phyloP scores from a whole-genome alignment of 495 filamentous ascomycete species.

The Parathielavia hyrcaniae region DNA sequence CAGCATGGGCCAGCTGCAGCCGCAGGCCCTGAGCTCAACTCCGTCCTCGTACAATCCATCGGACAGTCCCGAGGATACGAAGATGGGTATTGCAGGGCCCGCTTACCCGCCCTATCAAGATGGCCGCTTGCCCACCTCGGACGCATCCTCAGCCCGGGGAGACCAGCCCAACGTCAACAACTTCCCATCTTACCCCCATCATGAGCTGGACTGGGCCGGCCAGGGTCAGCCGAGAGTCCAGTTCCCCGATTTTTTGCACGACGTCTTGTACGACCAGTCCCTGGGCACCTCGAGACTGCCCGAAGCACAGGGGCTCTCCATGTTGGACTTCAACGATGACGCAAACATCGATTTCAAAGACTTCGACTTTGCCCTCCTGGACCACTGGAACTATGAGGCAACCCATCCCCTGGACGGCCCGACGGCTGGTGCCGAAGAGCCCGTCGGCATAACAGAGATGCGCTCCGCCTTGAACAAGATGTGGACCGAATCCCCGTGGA shows the following conservation, averaged over 20 bases:
- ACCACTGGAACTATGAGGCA: constrained; percentile 50
- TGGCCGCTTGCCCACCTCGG: constrained; percentile 28
- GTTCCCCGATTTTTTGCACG: constrained; percentile 35
- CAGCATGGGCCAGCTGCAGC: constrained; percentile 1
- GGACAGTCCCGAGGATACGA: constrained; percentile 5
- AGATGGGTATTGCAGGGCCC: constrained; percentile 2
- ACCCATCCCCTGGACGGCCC: constrained; percentile 11
- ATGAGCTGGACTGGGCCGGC: constrained; percentile 9
- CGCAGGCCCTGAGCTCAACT: not conserved
- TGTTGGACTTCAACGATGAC: constrained; percentile 47
- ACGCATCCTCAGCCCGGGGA: constrained; percentile 11
- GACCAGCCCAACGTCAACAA: constrained; percentile 18
- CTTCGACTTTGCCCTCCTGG: constrained; percentile 53
- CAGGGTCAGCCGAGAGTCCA: constrained; percentile 26
- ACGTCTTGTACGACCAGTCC: constrained; percentile 33
- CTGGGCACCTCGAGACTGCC: constrained; percentile 20
- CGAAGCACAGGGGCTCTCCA: constrained; percentile 34
- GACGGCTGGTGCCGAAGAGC: constrained; percentile 25
- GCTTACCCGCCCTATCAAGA: constrained; percentile 22
- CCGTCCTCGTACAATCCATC: not conserved
- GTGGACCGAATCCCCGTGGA: constrained; percentile 47
- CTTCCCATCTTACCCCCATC: constrained; percentile 21
- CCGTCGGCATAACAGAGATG: constrained; percentile 25
- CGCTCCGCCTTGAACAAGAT: constrained; percentile 33
- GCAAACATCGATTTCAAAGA: constrained; percentile 55